Conservation (phyloP, 352 stramenopile genomes). For the Pythium graminicola region DNA sequence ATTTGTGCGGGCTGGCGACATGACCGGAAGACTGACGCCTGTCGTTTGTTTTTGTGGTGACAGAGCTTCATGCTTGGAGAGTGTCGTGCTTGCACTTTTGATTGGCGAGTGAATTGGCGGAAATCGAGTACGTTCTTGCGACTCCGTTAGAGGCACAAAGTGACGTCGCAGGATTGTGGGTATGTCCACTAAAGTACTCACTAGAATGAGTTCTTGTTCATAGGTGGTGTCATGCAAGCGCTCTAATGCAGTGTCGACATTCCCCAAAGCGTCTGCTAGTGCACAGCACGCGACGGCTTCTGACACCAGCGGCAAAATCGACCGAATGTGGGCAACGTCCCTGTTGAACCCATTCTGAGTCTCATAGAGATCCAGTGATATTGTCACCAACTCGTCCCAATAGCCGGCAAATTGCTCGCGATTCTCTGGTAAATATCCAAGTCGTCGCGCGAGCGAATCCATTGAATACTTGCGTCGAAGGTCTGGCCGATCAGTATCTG, state of each 20-base stretch:
- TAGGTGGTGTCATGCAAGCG: slow-evolving; percentile 48
- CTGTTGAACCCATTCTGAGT: slow-evolving; percentile 33
- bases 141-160: slow-evolving; percentile 7
- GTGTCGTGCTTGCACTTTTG: not conserved
- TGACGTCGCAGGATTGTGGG: slow-evolving; percentile 21
- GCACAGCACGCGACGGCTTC: slow-evolving; percentile 53
- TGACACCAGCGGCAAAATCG: slow-evolving; percentile 31
- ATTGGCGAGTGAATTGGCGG: slow-evolving; percentile 18
- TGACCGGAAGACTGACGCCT: not conserved
- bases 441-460: slow-evolving; percentile 44
- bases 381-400: slow-evolving; percentile 44
- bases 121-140: slow-evolving; percentile 3
- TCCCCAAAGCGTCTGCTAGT: slow-evolving; percentile 44
- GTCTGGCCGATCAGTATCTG: slow-evolving; percentile 39
- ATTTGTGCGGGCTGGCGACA: slow-evolving; percentile 2
- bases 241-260: slow-evolving; percentile 43
- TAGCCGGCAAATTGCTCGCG: slow-evolving; percentile 43
- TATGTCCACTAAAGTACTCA: slow-evolving; percentile 49
- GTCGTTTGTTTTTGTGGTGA: not conserved
- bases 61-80: not conserved
- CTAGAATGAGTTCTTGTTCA: slow-evolving; percentile 49
- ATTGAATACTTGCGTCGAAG: slow-evolving; percentile 57
- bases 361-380: slow-evolving; percentile 46
- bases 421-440: slow-evolving; percentile 48
- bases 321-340: slow-evolving; percentile 37